Conservation (phyloP, 1,284 basidiomycete species). For the Rhizoctonia solani region DNA sequence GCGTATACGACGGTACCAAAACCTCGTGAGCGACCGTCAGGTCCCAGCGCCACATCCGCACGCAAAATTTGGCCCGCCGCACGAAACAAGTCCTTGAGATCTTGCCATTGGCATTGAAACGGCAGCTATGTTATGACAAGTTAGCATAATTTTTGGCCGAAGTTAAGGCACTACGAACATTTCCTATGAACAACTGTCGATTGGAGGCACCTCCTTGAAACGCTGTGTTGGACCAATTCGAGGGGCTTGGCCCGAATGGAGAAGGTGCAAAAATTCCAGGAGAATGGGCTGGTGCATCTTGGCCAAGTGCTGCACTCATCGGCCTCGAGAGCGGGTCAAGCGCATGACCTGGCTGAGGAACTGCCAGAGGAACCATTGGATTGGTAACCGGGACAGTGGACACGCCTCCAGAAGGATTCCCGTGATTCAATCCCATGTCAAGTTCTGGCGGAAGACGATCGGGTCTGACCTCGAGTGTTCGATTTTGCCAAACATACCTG, state of each 20-base stretch:
- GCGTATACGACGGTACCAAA: conserved; percentile 89
- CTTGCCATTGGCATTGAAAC: conserved; percentile 97
- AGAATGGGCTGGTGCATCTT: conserved; percentile 40
- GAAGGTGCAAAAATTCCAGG: conserved; percentile 16
- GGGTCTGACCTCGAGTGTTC: conserved; percentile 85
- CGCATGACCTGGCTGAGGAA: conserved; percentile 21
- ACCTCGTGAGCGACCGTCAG: conserved; percentile 82
- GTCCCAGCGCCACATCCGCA: conserved; percentile 86
- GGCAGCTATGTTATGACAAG: conserved; percentile 66
- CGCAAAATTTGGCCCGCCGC: conserved; percentile 85
- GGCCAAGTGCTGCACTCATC: conserved; percentile 40
- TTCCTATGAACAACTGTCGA: conserved; percentile 69
- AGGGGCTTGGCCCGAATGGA: conserved; percentile 30
- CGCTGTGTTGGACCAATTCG: conserved; percentile 41
- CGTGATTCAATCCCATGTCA: conserved; percentile 28
- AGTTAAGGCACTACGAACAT: conserved; percentile 49
- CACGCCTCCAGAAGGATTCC: conserved; percentile 17
- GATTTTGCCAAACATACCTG: conserved; percentile 71
- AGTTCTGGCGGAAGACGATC: conserved; percentile 69
- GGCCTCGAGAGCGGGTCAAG: conserved; percentile 35
- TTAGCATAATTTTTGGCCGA: conserved; percentile 7
- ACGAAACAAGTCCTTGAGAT: conserved; percentile 90
- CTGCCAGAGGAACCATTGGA: conserved; percentile 36
- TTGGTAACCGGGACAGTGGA: conserved; percentile 33
- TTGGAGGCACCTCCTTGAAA: conserved; percentile 41